Evolutionary conservation across 2,329 filamentous ascomycete species (phyloP).

Genomic region (Aspergillus quadrilineatus): DNA sequence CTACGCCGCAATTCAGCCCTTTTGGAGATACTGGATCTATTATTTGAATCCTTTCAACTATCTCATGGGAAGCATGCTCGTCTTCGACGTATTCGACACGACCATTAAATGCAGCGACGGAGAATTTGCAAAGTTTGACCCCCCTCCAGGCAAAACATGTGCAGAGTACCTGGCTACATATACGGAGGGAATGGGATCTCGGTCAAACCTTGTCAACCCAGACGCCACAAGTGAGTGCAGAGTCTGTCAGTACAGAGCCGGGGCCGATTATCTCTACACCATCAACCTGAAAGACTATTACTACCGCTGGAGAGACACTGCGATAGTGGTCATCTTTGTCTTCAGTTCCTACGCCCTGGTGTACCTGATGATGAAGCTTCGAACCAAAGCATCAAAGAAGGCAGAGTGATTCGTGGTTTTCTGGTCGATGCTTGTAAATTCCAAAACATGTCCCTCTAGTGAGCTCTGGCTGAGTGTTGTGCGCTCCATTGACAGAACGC

Average conservation of each 20-base stretch:
- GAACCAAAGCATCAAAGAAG: conserved; percentile 40
- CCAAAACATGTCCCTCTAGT: no score
- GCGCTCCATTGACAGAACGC: no score
- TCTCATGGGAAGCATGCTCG: conserved; percentile 57
- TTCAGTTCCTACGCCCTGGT: conserved; percentile 55
- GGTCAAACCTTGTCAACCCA: conserved; percentile 59
- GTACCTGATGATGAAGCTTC: conserved; percentile 41
- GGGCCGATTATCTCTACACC: conserved; percentile 59
- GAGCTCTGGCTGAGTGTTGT: no score
- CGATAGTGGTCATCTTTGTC: conserved; percentile 57
- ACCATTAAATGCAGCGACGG: conserved; percentile 48
- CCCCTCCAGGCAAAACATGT: conserved; percentile 49
- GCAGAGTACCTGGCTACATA: conserved; percentile 58
- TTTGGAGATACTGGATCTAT: conserved; percentile 68
- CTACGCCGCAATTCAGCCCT: conserved; percentile 60
- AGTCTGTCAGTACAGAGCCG: conserved; percentile 61
- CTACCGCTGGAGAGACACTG: conserved; percentile 67
- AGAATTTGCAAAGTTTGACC: conserved; percentile 52
- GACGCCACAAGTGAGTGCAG: conserved; percentile 55
- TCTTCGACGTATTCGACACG: conserved; percentile 52
- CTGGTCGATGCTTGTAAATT: no score
- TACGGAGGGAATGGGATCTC: conserved; percentile 34
- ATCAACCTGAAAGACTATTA: conserved; percentile 62
- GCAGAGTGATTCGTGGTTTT: conserved; percentile 23
- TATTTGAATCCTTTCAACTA: conserved; percentile 63